These are phyloP conservation scores for Cyphellophora attinorum DNA, from an alignment of 2,329 filamentous ascomycete species.

Conservation along the genomic window DNA sequence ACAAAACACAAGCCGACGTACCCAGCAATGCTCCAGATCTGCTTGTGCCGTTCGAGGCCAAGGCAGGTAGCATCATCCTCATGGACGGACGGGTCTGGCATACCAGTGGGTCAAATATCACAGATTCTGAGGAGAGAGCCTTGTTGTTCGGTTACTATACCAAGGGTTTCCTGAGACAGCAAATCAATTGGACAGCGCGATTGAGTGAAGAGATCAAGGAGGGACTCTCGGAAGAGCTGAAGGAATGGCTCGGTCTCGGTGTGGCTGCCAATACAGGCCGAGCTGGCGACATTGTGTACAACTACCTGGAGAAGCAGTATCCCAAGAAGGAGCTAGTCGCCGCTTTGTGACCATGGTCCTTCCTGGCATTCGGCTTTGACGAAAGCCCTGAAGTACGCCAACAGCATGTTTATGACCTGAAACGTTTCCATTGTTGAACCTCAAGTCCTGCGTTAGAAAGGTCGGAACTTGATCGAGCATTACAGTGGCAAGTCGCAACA, in stretches of 20 bases:
- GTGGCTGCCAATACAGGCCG: conserved; percentile 5
- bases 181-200: conserved; percentile 25
- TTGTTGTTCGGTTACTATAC: conserved; percentile 26
- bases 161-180: conserved; percentile 20
- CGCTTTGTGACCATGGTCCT: too few species aligned
- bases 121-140: conserved; percentile 22
- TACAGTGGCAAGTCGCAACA: too few species aligned
- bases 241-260: conserved; percentile 20
- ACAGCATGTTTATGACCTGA: too few species aligned
- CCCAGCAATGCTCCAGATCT: conserved; percentile 18
- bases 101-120: conserved; percentile 24
- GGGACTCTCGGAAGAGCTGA: conserved; percentile 18
- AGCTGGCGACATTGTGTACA: conserved; percentile 3
- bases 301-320: conserved; percentile 4
- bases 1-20: conserved; percentile 3
- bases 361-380: too few species aligned
- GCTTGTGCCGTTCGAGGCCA: conserved; percentile 23
- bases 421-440: too few species aligned
- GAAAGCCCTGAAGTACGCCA: too few species aligned
- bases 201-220: conserved; percentile 21
- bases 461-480: too few species aligned
- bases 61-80: conserved; percentile 23
- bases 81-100: conserved; percentile 28
- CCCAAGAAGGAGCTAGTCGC: too few species aligned
- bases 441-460: too few species aligned